phyloP scores from a whole-genome alignment of 441 rosid genomes.

The Populus hybrid region DNA sequence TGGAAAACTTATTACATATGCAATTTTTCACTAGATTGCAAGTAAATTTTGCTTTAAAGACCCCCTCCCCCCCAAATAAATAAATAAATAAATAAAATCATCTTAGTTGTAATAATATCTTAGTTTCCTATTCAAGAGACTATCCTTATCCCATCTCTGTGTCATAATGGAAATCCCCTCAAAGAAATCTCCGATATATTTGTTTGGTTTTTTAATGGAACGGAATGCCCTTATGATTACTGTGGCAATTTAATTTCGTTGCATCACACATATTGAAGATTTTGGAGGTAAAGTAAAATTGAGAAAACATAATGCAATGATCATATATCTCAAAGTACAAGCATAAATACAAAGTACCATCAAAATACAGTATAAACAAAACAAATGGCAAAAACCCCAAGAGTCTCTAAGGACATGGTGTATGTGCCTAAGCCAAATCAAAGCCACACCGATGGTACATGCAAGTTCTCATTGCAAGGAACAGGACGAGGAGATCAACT shows the following conservation, averaged over 20 bases:
- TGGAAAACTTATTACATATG: background rate
- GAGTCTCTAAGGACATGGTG: no score
- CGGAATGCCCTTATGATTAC: background rate
- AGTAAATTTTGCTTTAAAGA: background rate
- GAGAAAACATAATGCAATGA: no score
- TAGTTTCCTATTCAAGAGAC: no score
- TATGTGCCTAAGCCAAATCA: background rate
- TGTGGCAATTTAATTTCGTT: background rate
- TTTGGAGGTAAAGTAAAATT: background rate
- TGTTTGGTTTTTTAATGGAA: background rate
- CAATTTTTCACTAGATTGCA: background rate
- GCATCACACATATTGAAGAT: background rate
- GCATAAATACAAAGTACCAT: background rate
- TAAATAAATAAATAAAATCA: no score
- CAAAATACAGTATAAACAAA: background rate
- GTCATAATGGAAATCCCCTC: background rate
- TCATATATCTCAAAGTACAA: no score
- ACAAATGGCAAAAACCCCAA: background rate
- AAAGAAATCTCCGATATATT: background rate
- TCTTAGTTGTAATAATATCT: no score
- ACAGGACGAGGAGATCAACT: no score
- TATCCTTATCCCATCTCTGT: background rate
- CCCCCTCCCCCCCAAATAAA: no score
- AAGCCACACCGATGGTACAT: background rate
- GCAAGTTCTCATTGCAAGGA: no score